Base-by-base conservation (phyloP, 1,284 basidiomycete species). In the Singerocomus rubriflavus region DNA sequence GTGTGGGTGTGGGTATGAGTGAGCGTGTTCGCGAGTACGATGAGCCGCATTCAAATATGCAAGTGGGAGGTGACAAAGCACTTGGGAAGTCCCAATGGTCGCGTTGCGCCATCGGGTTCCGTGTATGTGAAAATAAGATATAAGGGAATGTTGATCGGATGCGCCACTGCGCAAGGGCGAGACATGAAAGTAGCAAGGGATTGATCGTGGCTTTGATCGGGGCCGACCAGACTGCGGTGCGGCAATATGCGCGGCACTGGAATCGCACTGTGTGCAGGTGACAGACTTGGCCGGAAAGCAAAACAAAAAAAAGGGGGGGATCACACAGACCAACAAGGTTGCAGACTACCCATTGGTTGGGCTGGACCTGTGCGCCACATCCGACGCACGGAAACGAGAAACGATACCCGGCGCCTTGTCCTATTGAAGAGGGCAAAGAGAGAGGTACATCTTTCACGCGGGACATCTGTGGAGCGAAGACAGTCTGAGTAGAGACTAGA, bases 281-380 rank as follows among this genome's bases (percentile, higher is more conserved):
- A 44, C 50, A 51, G 27, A 40, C 16, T 16, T 16, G 35, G 39
- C 12, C 46, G 27, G 27, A 26, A 25, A 27, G 36, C 21, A 21
- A 21, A 21, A 21, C 2, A 50, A 31, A 46, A 30, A 29, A 16
- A 27, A 29, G 10, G 31, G 29, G 9, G 29, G 9, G 31, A 34
- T 33, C 42, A 38, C 41, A 46, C 41, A 48, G 32, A 35, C 13
- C 32, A 38, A 56, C 53, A 44, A 48, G 30, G 45, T 43, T 36
- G 49, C 16, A 14, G 26, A 40, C n/a, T 2, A 6, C 38, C 38
- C 16, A 16, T 17, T 33, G 25, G 14, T 53, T 53, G 38, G 44
- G 40, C 26, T 29, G 21, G 25, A 43, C 35, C 31, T 31, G 5
- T 40, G 57, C 60, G 60, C 58, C 62, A 61, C 60, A 62, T 43